These are phyloP conservation scores for Populus hybrid DNA, from an alignment of 441 rosid species.

Conservation along the genomic window DNA sequence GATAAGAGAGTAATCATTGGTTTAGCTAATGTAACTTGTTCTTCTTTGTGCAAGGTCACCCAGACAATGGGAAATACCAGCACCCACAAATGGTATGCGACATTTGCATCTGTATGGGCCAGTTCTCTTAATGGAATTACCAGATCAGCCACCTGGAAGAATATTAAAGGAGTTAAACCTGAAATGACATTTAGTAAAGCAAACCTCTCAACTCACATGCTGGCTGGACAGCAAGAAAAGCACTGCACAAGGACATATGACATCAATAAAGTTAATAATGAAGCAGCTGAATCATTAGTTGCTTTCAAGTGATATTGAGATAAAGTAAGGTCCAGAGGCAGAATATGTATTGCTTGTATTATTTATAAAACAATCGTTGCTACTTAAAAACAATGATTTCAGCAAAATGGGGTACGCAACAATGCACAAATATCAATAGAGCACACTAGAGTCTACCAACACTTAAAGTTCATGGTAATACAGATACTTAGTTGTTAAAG, in stretches of 20 bases:
- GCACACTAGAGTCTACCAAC: background rate
- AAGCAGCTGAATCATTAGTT: background rate
- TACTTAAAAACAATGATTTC: background rate
- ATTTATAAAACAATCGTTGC: background rate
- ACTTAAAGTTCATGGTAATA: background rate
- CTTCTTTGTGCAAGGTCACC: conserved; percentile 87
- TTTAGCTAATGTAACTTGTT: conserved; percentile 83
- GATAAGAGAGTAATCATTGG: conserved; percentile 85
- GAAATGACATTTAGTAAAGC: background rate
- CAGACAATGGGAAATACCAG: conserved; percentile 97
- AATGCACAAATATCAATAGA: background rate
- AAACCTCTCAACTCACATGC: background rate
- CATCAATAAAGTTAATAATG: background rate
- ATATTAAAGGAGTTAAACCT: conserved; percentile 9
- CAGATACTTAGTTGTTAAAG: background rate
- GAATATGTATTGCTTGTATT: background rate
- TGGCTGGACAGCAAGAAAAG: background rate
- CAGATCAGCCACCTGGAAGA: conserved; percentile 83
- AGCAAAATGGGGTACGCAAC: background rate
- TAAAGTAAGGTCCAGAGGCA: background rate
- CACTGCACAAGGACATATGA: background rate
- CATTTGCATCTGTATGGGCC: conserved; percentile 92
- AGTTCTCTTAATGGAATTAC: conserved; percentile 86
- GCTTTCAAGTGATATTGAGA: background rate
- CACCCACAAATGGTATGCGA: conserved; percentile 99